A percentile compares a stretch with the other conserved stretches of the same genome.
Conservation (phyloP, 768 basidiomycete species). For the Rhodosporidiobolus sp. region DNA sequence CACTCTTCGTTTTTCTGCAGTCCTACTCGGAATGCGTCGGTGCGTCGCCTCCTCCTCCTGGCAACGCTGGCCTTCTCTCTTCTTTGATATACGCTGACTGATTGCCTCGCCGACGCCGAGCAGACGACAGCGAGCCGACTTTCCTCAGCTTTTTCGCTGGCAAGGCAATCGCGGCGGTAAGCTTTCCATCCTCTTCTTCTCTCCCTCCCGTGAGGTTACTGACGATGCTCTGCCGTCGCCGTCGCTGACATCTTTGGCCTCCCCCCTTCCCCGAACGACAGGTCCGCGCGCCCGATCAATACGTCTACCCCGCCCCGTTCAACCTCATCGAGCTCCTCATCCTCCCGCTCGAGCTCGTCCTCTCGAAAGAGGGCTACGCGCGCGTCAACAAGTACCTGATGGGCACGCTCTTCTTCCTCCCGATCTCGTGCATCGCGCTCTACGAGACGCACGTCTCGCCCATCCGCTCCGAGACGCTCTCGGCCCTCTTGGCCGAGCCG, state of each 20-base stretch:
- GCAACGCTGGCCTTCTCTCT: too few relatives aligned
- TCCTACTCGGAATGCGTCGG: slow-evolving; percentile 43
- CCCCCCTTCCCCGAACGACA: too few relatives aligned
- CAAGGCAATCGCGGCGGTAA: slow-evolving; percentile 48
- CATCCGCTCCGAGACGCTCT: slow-evolving; percentile 5
- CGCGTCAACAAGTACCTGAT: slow-evolving; percentile 49
- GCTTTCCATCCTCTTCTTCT: too few relatives aligned
- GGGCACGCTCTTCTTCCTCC: slow-evolving; percentile 49
- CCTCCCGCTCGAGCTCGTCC: slow-evolving; percentile 44
- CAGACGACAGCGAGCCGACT: slow-evolving; percentile 47
- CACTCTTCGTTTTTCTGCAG: too few relatives aligned
- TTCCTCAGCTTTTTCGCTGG: slow-evolving; percentile 51
- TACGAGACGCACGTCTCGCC: slow-evolving; percentile 49
- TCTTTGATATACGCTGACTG: too few relatives aligned
- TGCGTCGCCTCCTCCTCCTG: too few relatives aligned
- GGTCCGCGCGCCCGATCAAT: slow-evolving; percentile 47
- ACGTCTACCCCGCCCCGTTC: slow-evolving; percentile 48
- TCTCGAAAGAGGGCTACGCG: slow-evolving; percentile 46
- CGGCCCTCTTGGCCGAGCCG: slow-evolving; percentile 13
- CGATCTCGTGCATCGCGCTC: slow-evolving; percentile 48
- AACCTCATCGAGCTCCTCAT: slow-evolving; percentile 37
- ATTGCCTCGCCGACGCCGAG: slow-evolving; percentile 28
- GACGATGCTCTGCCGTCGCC: too few relatives aligned
- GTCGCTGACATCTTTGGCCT: too few relatives aligned
- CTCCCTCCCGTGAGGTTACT: too few relatives aligned